Base-by-base conservation (phyloP, 2,329 filamentous ascomycete genomes). In the Teratosphaeria pseudoeucalypti region DNA sequence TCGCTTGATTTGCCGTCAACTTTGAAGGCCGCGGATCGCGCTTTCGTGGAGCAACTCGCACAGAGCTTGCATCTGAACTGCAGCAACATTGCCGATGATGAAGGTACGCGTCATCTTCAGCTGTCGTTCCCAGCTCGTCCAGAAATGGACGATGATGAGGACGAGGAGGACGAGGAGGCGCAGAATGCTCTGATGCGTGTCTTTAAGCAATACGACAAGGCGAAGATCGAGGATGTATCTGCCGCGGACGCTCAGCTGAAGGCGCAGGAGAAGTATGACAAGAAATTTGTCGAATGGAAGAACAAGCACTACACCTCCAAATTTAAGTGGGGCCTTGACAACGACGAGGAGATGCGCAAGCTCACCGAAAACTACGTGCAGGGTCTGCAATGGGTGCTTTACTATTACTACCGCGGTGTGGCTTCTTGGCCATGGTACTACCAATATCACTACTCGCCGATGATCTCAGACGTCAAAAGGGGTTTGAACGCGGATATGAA, bases 371-470 rank as follows among this genome's bases (percentile, higher is more conserved):
- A 97, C 75, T 99, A 99, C 69, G 91, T 99, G 6, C 90, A 99
- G 75, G 94, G 94, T 62, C 78, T 99, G 62, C 94, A 99, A 73
- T 99, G 94, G 95, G 94, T 99, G 52, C 79, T 99, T 56, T 96
- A 88, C 75, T 99, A 99, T 78, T 99, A 99, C 76, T 99, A 99
- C 76, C 87, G 87, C 58, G 94, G 94, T 63, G 94, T 99, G 61
- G 94, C 90, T 16, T 97, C 92, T 12, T 99, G 94, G 94, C 91
- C 94, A 14, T 99, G 94, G 94, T 99, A 89, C 76, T 99, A 96
- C 75, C 81, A 82, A 62, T 99, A 96, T 74, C 95, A 99, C 75
- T 99, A 99, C 74, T 89, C 95, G 10, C 94, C 94, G 1, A 90
- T 97, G 84, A 99, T 96, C 60, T 95, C 90, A 64, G 94, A 99